Base-by-base conservation (phyloP, 768 basidiomycete genomes). In the Hericium rajendrae region DNA sequence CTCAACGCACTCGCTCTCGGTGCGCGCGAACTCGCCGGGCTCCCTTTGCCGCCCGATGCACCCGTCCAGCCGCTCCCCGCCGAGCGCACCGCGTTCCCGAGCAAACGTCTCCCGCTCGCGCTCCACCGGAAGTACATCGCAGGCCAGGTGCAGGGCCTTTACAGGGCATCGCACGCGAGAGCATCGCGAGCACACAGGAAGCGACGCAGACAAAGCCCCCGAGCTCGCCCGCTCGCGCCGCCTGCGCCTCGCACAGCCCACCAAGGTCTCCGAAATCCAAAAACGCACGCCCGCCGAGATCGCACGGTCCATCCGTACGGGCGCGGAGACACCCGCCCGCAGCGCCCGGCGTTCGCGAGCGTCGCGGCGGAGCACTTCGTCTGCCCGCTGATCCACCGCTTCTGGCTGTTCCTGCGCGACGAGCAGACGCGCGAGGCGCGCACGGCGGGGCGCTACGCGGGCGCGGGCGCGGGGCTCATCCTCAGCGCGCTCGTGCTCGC, bases 351-450 rank as follows among this genome's bases (percentile, higher is more conserved):
- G 2, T 88, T 86, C 65, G 82, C 81, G 18, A 77, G 81, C 54
- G 72, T 98, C 26, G 92, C 93, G 0, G 89, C 89, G 0, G 91
- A 94, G 66, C 85, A 73, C 70, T 98, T 97, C 72, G 80, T 97
- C 53, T 81, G 85, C 58, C 97, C 97, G 0, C 74, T 98, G 54
- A 80, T 97, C 71, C 88, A 94, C 63, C 82, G 86, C n/a, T 97
- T 98, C 71, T 99, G 94, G 94, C 67, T 78, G n/a, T 91, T 94
- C 72, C 80, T 97, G 48, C 82, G 89, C 6, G 92, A 95, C 63
- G 85, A 90, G 65, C 84, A 88, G 63, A 76, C 80, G 2, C 78
- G 91, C 39, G 88, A 92, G 65, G 79, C 82, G 53, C 79, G 89
- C 43, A 86, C 86, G 2, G 76, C 79, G 2, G 76, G 77, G 41